Evolutionary conservation across 257 asterid species (phyloP).

Genomic region (Marsdenia floribunda): DNA sequence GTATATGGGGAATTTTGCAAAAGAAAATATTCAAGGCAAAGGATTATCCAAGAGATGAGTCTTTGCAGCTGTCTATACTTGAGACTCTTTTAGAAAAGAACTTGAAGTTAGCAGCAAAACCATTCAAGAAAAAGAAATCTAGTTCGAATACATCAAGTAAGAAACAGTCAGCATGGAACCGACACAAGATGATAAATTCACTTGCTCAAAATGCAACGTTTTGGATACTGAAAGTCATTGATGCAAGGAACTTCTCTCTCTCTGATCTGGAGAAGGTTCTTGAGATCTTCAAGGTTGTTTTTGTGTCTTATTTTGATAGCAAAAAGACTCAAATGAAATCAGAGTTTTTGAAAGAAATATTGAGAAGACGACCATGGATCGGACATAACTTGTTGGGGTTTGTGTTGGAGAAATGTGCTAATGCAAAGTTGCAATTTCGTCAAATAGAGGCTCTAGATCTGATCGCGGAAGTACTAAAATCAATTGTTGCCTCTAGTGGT

Average conservation of each 20-base stretch:
- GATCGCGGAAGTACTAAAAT: conserved; percentile 54
- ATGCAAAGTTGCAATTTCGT: conserved; percentile 62
- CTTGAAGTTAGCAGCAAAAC: conserved; percentile 77
- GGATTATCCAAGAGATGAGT: conserved; percentile 77
- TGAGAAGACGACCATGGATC: conserved; percentile 72
- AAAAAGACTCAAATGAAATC: conserved; percentile 79
- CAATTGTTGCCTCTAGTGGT: conserved; percentile 22
- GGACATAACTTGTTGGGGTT: conserved; percentile 57
- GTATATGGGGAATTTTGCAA: conserved; percentile 88
- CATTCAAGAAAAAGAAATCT: conserved; percentile 78
- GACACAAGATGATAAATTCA: conserved; percentile 67
- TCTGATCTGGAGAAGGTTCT: conserved; percentile 53
- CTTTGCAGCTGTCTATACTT: conserved; percentile 50
- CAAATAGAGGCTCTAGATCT: conserved; percentile 87
- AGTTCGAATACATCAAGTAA: conserved; percentile 60
- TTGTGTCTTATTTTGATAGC: conserved; percentile 63
- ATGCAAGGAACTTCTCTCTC: conserved; percentile 52
- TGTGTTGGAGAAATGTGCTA: conserved; percentile 73
- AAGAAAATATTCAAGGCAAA: conserved; percentile 89
- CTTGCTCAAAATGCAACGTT: conserved; percentile 75
- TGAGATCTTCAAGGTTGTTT: conserved; percentile 45
- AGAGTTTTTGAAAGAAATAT: conserved; percentile 67
- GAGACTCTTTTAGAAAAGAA: conserved; percentile 74
- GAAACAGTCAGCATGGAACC: conserved; percentile 67
- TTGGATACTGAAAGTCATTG: conserved; percentile 82